Evolutionary conservation across 495 filamentous ascomycete species (phyloP), one percentile per base, ranked within the genome.

Genomic region (Penicillium cinerascens): DNA sequence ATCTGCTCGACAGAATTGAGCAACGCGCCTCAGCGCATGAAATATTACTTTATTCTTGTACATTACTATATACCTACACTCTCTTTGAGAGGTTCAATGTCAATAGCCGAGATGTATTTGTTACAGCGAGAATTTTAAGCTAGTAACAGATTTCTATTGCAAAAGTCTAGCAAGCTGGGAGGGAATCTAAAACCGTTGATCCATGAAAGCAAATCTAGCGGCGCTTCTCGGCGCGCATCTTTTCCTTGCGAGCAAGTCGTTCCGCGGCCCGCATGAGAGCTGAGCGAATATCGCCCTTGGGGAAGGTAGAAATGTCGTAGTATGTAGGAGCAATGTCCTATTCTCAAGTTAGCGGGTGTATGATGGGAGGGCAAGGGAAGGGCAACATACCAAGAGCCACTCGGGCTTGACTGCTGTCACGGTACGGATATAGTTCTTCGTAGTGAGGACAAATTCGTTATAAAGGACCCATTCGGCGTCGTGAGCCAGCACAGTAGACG

Each of bases 391-490:
- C 72, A 97, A 67, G 45, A 99, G 78, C 93, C 93, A 99, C 48
- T 78, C 73, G 15, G 82, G 79, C 64, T 83, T 84, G 39, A 85
- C 74, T 17, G 77, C 74, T 15, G 81, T 84, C 17, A 84, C 75
- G 0, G 77, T 83, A 23, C 82, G 71, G 54, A 84, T 84, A 54
- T 95, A 99, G 69, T 97, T 95, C 80, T 97, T 97, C 8, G 85
- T 90, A 1, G 93, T 99, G 49, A 99, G 83, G 4, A 97, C 95
- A 60, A 97, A 99, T 68, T 99, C 93, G 64, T 99, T 96, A 69
- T 99, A 99, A 1, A 99, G 74, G 25, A 99, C 88, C 95, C 95
- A 99, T 60, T 97, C 93, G 54, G 85, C 87, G 15, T 97, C 91
- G 48, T 87, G 83, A 41, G 79, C 79, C 11, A 99, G 74, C 9